Conservation (phyloP, 129 eudicot species). For the Escallonia rubra region DNA sequence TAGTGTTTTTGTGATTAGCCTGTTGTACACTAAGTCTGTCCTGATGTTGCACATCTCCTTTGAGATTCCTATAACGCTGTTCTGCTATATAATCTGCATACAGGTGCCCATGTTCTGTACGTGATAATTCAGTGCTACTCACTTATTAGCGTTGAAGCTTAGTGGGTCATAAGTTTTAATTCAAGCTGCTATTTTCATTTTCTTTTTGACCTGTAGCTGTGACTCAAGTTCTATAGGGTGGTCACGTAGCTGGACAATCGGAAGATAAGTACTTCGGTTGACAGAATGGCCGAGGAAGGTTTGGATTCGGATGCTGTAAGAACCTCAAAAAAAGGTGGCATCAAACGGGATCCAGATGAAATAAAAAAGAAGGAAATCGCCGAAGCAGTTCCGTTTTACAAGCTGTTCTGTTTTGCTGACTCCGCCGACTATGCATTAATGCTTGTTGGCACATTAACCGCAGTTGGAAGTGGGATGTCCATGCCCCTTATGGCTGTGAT, state of each 20-base stretch:
- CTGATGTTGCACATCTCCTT: too few relatives aligned
- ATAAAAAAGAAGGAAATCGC: conserved; percentile 5
- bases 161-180: too few relatives aligned
- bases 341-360: background rate
- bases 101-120: too few relatives aligned
- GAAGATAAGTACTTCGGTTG: background rate
- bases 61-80: too few relatives aligned
- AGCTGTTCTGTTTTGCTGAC: conserved; percentile 40
- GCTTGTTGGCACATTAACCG: conserved; percentile 28
- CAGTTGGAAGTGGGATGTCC: conserved; percentile 31
- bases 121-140: too few relatives aligned
- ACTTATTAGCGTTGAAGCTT: too few relatives aligned
- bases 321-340: background rate
- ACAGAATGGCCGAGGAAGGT: conserved; percentile 1
- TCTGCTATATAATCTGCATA: too few relatives aligned
- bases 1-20: too few relatives aligned
- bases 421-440: conserved; percentile 18
- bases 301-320: too few relatives aligned
- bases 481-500: conserved; percentile 38
- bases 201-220: background rate
- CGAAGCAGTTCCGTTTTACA: conserved; percentile 22
- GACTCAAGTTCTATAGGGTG: background rate
- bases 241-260: background rate
- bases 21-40: too few relatives aligned
- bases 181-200: background rate